Conservation (phyloP, 306 rosid genomes). For the Lathyrus oleraceus region DNA sequence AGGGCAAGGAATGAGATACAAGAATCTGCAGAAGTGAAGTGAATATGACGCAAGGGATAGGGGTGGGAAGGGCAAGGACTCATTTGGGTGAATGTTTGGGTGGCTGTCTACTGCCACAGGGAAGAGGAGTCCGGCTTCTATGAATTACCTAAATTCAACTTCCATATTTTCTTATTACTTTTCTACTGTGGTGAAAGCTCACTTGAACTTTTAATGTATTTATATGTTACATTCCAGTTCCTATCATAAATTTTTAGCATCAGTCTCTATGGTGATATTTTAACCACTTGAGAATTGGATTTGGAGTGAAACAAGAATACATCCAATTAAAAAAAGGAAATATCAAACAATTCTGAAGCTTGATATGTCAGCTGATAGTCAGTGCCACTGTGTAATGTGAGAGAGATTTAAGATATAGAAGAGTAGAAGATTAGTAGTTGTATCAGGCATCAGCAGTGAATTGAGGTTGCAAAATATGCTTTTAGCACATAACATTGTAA, state of each 20-base stretch:
- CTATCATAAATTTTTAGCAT: background rate
- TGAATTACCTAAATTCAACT: background rate
- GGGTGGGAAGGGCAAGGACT: background rate
- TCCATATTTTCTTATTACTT: background rate
- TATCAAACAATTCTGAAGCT: background rate
- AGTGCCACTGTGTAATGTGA: conserved; percentile 1
- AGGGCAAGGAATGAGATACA: background rate
- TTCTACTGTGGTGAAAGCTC: background rate
- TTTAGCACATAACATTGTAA: conserved; percentile 20
- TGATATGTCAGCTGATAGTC: conserved; percentile 11
- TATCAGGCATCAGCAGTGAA: conserved; percentile 8
- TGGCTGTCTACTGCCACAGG: background rate
- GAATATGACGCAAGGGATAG: background rate
- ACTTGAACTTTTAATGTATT: background rate
- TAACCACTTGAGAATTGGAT: conserved; percentile 2
- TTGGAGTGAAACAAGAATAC: background rate
- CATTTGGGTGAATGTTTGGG: background rate
- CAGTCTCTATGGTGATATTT: conserved; percentile 9
- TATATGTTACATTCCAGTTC: background rate
- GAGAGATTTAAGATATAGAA: background rate
- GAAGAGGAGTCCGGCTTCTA: background rate
- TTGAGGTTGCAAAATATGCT: conserved; percentile 7
- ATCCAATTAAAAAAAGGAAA: conserved; percentile 17
- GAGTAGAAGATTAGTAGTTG: conserved; percentile 5
- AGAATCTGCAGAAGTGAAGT: background rate